phyloP scores from a whole-genome alignment of 2,329 filamentous ascomycete species.

The Fusarium stilboides region DNA sequence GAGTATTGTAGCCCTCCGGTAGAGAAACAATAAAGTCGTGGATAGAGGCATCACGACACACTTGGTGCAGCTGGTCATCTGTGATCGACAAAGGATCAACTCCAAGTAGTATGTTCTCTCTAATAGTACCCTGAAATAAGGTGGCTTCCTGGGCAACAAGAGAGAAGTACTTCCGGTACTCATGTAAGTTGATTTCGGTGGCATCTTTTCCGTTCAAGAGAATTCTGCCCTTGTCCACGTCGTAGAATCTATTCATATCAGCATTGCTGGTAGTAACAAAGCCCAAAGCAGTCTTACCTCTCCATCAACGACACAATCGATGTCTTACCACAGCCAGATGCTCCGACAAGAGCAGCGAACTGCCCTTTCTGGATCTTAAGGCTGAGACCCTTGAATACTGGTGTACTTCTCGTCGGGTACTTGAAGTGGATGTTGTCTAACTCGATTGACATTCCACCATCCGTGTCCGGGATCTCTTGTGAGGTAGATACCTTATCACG shows the following conservation, averaged over 20 bases:
- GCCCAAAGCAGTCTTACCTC: slow-evolving; percentile 48
- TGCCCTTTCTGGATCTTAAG: slow-evolving; percentile 77
- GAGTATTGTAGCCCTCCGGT: slow-evolving; percentile 77
- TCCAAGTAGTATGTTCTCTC: slow-evolving; percentile 79
- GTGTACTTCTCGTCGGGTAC: slow-evolving; percentile 71
- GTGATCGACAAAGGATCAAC: slow-evolving; percentile 68
- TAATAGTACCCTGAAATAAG: slow-evolving; percentile 78
- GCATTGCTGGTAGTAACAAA: background rate
- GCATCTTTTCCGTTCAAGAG: slow-evolving; percentile 75
- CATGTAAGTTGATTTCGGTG: slow-evolving; percentile 68
- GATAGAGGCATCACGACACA: slow-evolving; percentile 75
- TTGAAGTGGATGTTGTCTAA: slow-evolving; percentile 71
- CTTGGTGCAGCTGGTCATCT: slow-evolving; percentile 67
- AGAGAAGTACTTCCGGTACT: slow-evolving; percentile 76
- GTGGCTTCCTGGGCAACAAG: slow-evolving; percentile 83
- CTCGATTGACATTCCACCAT: slow-evolving; percentile 70
- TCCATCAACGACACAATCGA: slow-evolving; percentile 77
- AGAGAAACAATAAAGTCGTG: slow-evolving; percentile 79
- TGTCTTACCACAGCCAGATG: slow-evolving; percentile 80
- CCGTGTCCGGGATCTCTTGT: slow-evolving; percentile 60
- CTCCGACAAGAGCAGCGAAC: slow-evolving; percentile 79
- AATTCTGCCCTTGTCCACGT: slow-evolving; percentile 74
- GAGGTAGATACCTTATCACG: slow-evolving; percentile 51
- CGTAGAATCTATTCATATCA: slow-evolving; percentile 73
- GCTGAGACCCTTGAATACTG: slow-evolving; percentile 73